Conservation (phyloP, 768 basidiomycete genomes). For the Lactarius tabidus region DNA sequence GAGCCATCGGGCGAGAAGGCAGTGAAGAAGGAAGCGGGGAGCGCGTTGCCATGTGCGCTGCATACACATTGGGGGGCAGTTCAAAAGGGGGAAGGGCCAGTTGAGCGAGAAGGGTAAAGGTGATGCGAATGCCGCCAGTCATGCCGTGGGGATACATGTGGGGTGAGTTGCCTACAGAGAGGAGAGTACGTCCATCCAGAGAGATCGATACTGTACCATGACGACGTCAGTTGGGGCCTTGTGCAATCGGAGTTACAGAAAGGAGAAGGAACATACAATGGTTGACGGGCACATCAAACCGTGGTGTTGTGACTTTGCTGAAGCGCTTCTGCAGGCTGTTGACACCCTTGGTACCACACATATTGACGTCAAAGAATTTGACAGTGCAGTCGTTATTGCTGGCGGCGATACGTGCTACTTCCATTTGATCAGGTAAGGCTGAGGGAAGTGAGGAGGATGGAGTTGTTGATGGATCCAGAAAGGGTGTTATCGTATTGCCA, state of each 20-base stretch:
- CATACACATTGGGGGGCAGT: constrained; percentile 30
- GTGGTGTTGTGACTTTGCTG: constrained; percentile 48
- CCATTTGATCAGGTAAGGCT: constrained; percentile 56
- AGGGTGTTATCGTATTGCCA: constrained; percentile 59
- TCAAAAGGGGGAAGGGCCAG: constrained; percentile 57
- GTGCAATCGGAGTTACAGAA: not conserved
- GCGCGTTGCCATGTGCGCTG: constrained; percentile 29
- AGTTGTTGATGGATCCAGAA: constrained; percentile 76
- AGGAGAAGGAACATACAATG: constrained; percentile 56
- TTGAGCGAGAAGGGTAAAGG: constrained; percentile 64
- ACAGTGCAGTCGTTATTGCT: constrained; percentile 85
- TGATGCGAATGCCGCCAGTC: constrained; percentile 55
- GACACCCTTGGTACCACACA: constrained; percentile 37
- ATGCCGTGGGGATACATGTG: constrained; percentile 81
- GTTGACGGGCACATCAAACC: constrained; percentile 69
- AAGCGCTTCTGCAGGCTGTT: constrained; percentile 41
- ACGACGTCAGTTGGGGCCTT: not conserved
- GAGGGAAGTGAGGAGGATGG: constrained; percentile 62
- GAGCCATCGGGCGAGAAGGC: constrained; percentile 71
- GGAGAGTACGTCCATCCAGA: constrained; percentile 79
- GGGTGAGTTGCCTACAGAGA: constrained; percentile 88
- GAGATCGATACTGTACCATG: constrained; percentile 73
- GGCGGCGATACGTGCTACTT: constrained; percentile 65
- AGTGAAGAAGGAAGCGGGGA: constrained; percentile 73
- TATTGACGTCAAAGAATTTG: constrained; percentile 72